phyloP scores from a whole-genome alignment of 257 asterid genomes.

The Capsicum rhomboideum region DNA sequence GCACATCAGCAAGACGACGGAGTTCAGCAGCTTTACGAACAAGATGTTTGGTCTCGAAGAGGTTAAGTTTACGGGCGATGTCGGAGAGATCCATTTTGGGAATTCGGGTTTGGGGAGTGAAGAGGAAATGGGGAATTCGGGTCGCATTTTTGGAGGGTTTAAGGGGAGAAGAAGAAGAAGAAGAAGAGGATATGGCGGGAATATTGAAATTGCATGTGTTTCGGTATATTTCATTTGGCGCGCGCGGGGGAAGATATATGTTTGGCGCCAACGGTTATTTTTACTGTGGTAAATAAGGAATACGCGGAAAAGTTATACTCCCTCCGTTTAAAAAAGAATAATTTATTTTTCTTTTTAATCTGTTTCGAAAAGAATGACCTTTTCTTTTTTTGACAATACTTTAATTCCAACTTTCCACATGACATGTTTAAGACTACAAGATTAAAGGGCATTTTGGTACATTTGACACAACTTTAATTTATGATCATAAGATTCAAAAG shows the following conservation, averaged over 20 bases:
- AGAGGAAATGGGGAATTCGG: not conserved
- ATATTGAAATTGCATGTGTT: not conserved
- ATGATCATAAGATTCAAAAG: no score
- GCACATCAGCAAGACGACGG: constrained; percentile 88
- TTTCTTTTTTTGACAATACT: no score
- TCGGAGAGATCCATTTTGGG: constrained; percentile 56
- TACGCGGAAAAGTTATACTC: no score
- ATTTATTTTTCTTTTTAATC: no score
- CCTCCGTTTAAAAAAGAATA: no score
- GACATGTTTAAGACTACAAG: no score
- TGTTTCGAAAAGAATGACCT: no score
- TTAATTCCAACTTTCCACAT: no score
- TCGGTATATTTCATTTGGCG: constrained; percentile 21
- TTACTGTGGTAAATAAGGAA: not conserved
- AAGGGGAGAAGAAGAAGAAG: not conserved
- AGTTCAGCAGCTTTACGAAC: constrained; percentile 86
- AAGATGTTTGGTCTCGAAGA: constrained; percentile 52
- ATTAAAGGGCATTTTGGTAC: no score
- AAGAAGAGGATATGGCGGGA: constrained; percentile 52
- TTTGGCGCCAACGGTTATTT: not conserved
- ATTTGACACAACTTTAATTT: no score
- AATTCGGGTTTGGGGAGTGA: not conserved
- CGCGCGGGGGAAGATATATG: constrained; percentile 20
- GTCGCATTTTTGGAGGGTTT: not conserved
- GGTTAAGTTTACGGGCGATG: constrained; percentile 55